These are phyloP conservation scores for Bipolaris zeicola DNA, from an alignment of 2,329 filamentous ascomycete genomes.

Conservation along the genomic window DNA sequence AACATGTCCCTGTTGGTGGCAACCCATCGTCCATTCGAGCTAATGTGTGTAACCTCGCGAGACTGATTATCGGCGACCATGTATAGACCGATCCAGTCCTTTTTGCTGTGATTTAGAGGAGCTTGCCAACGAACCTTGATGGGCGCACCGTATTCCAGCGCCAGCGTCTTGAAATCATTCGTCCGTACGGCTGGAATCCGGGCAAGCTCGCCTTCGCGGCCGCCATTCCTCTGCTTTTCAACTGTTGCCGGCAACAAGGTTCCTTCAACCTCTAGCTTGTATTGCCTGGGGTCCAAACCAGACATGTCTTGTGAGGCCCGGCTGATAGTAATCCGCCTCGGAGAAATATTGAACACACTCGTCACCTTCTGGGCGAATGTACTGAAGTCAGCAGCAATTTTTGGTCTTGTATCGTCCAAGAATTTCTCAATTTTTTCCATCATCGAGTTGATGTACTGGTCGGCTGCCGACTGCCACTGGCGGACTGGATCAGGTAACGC, in stretches of 20 bases:
- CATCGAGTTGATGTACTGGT: constrained; percentile 84
- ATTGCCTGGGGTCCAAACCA: constrained; percentile 78
- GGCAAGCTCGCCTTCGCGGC: constrained; percentile 74
- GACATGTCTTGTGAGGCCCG: constrained; percentile 79
- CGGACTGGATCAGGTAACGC: constrained; percentile 83
- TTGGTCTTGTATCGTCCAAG: constrained; percentile 82
- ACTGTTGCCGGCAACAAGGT: constrained; percentile 57
- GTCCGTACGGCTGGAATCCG: constrained; percentile 67
- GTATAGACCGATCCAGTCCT: constrained; percentile 96
- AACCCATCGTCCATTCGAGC: constrained; percentile 87
- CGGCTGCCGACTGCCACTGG: constrained; percentile 83
- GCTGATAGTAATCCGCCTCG: constrained; percentile 82
- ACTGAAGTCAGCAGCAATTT: constrained; percentile 82
- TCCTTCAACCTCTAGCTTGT: constrained; percentile 76
- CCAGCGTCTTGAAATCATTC: constrained; percentile 71
- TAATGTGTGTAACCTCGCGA: constrained; percentile 79
- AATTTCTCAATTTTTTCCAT: constrained; percentile 91
- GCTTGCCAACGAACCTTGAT: constrained; percentile 91
- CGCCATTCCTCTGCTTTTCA: constrained; percentile 66
- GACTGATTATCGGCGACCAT: constrained; percentile 93
- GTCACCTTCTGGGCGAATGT: constrained; percentile 88
- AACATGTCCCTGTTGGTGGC: constrained; percentile 78
- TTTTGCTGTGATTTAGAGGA: constrained; percentile 82
- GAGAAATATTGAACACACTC: constrained; percentile 86
- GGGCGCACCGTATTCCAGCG: constrained; percentile 87